Base-by-base conservation (phyloP, 2,329 filamentous ascomycete genomes). In the Rachicladosporium sp. region DNA sequence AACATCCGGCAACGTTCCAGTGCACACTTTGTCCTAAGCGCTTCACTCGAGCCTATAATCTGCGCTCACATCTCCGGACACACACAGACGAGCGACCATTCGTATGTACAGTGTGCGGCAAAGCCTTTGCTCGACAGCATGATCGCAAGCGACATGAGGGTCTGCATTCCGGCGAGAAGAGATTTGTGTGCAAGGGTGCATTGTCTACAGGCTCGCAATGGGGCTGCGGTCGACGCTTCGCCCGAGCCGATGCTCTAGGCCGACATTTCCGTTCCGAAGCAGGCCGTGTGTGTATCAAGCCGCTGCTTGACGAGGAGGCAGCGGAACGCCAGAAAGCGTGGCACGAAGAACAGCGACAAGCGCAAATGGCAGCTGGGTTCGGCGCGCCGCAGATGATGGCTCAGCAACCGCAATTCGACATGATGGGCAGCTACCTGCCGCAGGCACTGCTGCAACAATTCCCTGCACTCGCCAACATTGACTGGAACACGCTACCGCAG, bases 41-140 rank as follows among this genome's bases (percentile, higher is more conserved):
- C n/a, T 98, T 98, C 57, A 98, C 91, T 0, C 76, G 91, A 42
- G 91, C 91, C 0, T 98, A 98, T 65, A 98, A 98, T 55, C 67
- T 98, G 40, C 83, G 91, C 10, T 96, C 89, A 33, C 91, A 98
- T 65, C 64, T 96, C 43, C 82, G 91, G 35, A 98, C 91, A 0
- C 91, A 98, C 57, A 98, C 91, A 10, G 91, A 98, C 54, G 91
- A 98, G 67, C 76, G 91, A 35, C 91, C 91, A 0, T 98, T 96
- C 55, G 89, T 96, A 2, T 98, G 91, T 57, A 95, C 85, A 0
- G 86, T 96, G 6, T 98, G 91, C 51, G 85, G 86, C 38, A 98
- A 98, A 62, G 91, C 91, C 0, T 98, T 98, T 64, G 91, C 91
- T 4, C 81, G 91, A 19, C 91, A 98, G 57, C 91, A 98, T 57